Conservation (phyloP, 805 yeast species). For the Suhomyces kilbournensis region DNA sequence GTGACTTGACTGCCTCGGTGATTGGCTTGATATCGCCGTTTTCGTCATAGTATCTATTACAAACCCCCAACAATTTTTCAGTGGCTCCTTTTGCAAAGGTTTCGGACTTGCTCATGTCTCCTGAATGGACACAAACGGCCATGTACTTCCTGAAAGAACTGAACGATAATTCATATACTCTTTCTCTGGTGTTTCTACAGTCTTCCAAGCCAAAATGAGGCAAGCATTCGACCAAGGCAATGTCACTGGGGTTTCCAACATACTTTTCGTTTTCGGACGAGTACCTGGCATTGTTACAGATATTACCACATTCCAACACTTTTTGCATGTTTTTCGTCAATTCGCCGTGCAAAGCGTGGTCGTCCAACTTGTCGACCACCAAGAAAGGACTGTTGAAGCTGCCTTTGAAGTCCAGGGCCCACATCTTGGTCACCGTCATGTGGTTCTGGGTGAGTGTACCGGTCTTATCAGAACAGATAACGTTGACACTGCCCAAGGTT, state of each 20-base stretch:
- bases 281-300: conserved; percentile 73
- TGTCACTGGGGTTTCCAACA: conserved; percentile 93
- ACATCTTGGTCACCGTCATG: conserved; percentile 81
- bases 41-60: conserved; percentile 56
- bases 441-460: conserved; percentile 82
- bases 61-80: conserved; percentile 64
- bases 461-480: conserved; percentile 41
- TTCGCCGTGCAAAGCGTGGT: conserved; percentile 38
- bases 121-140: conserved; percentile 73
- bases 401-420: conserved; percentile 65
- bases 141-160: conserved; percentile 81
- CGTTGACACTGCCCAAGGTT: conserved; percentile 87
- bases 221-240: conserved; percentile 79
- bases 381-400: conserved; percentile 38
- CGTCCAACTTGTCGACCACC: conserved; percentile 47
- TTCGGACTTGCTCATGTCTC: conserved; percentile 53
- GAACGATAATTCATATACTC: conserved; percentile 78
- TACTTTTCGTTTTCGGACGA: conserved; percentile 66
- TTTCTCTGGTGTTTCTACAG: conserved; percentile 53
- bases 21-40: conserved; percentile 61
- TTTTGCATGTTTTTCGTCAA: conserved; percentile 54
- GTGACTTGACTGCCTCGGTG: conserved; percentile 45
- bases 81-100: conserved; percentile 88
- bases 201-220: conserved; percentile 72
- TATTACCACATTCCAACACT: conserved; percentile 61